phyloP scores from a whole-genome alignment of 2,329 filamentous ascomycete genomes.

The Calonectria multiphialidica region DNA sequence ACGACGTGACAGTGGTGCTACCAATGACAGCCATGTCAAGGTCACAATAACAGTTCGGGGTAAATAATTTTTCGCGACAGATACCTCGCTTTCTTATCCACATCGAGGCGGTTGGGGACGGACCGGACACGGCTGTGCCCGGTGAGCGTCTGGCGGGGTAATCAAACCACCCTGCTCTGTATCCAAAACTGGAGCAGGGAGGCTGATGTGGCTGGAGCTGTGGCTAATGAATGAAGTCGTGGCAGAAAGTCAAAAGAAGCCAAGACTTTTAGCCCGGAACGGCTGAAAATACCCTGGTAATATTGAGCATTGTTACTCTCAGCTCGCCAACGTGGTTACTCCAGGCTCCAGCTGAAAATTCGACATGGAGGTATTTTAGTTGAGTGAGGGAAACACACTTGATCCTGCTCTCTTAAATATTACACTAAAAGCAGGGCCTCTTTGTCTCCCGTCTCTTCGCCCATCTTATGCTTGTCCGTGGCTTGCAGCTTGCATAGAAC shows the following conservation, averaged over 20 bases:
- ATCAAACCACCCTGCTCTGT: too few relatives aligned
- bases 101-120: too few relatives aligned
- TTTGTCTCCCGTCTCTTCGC: background rate
- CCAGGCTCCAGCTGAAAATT: background rate
- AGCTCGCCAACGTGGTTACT: background rate
- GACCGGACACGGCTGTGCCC: too few relatives aligned
- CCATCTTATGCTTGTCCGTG: background rate
- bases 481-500: background rate
- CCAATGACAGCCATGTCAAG: too few relatives aligned
- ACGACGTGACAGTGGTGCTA: too few relatives aligned
- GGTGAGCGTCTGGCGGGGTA: too few relatives aligned
- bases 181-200: too few relatives aligned
- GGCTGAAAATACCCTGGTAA: slow-evolving; percentile 9
- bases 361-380: background rate
- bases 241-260: background rate
- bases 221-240: background rate
- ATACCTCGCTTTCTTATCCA: too few relatives aligned
- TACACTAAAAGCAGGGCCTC: background rate
- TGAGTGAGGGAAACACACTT: background rate
- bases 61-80: too few relatives aligned
- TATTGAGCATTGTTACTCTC: background rate
- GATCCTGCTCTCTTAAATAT: background rate
- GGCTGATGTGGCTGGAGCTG: background rate
- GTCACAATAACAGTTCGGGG: too few relatives aligned
- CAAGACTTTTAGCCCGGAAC: slow-evolving; percentile 10